Base-by-base conservation (phyloP, 23 red algal species). In the Gracilaria vermiculophylla region DNA sequence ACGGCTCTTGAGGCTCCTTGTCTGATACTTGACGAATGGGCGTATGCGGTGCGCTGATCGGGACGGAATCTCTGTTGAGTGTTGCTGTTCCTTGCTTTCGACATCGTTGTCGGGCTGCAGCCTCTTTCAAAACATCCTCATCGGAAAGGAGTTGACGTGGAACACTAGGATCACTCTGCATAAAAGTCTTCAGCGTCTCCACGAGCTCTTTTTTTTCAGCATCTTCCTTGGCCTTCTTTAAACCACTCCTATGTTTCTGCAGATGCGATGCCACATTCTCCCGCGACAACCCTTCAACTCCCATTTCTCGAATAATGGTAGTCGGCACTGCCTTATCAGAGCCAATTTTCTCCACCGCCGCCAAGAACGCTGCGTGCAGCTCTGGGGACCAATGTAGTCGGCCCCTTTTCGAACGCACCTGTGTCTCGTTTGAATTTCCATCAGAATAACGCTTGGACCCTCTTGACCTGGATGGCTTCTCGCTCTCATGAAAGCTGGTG, bases 201-300 rank as follows among this genome's bases (percentile, higher is more conserved):
- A 73, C 28, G 2, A 73, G 23, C 20, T 73, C 36, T 32, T 42
- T 45, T 20, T 73, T 48, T 45, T 42, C 42, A 73, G 67, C 67
- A 1, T 42, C 42, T 21, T 73, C 67, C 40, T 73, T 47, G 3
- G 31, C 39, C 67, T 42, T 48, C 40, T 73, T 73, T 28, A 73
- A 73, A 47, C 42, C 23, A 48, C 21, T 48, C 28, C 67, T 48
- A 73, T 73, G 42, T 24, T 48, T 73, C 17, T 73, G 67, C 28
- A 73, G 42, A 73, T 73, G 36, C 8, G 67, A 73, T 17, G 36
- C 67, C 39, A 73, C 67, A 16, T 73, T 73, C 17, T 73, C 67
- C 25, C 67, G 44, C 0, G 67, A 45, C 15, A 73, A 73, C 14
- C 67, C 67, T 73, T 48, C 67, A 48, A 48, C 67, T 9, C 42